Evolutionary conservation across 208 protist genomes (phyloP).

Genomic region (Leptomonas pyrrhocoris): DNA sequence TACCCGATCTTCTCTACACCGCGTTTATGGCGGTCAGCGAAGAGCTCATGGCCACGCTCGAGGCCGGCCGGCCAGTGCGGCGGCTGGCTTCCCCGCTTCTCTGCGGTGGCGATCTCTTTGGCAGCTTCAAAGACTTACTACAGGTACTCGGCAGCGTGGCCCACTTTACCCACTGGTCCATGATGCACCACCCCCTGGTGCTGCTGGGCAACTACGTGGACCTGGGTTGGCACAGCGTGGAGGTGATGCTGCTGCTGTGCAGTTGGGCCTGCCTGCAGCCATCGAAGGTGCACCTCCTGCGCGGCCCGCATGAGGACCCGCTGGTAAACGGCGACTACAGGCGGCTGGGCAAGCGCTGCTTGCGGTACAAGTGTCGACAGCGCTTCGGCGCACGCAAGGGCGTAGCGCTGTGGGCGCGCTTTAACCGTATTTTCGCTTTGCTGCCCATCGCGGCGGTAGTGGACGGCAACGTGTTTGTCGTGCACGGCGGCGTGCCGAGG

Average conservation of each 20-base stretch:
- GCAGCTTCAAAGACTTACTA: conserved; percentile 72
- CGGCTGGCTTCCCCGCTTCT: conserved; percentile 51
- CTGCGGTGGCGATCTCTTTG: conserved; percentile 76
- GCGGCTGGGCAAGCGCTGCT: conserved; percentile 50
- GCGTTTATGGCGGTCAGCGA: conserved; percentile 15
- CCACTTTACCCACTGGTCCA: conserved; percentile 55
- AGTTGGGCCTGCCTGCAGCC: conserved; percentile 69
- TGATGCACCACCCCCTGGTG: conserved; percentile 74
- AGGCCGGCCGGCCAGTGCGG: conserved; percentile 32
- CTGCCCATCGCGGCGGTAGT: conserved; percentile 87
- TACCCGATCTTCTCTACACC: conserved; percentile 10
- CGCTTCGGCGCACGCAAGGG: conserved; percentile 69
- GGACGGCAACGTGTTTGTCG: conserved; percentile 82
- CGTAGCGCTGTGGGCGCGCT: conserved; percentile 59
- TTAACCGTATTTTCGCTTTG: conserved; percentile 73
- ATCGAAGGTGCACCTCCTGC: conserved; percentile 74
- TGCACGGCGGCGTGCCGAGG: conserved; percentile 89
- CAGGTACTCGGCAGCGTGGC: conserved; percentile 44
- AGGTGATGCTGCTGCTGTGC: conserved; percentile 77
- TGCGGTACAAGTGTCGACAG: conserved; percentile 67
- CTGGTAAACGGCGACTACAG: conserved; percentile 70
- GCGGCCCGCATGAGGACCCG: conserved; percentile 88
- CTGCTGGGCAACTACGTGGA: conserved; percentile 98
- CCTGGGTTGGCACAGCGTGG: conserved; percentile 81
- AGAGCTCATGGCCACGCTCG: conserved; percentile 7